Evolutionary conservation across 352 stramenopile genomes (phyloP), one percentile per base, ranked within the genome.

Genomic region (Blastocystis sp.): DNA sequence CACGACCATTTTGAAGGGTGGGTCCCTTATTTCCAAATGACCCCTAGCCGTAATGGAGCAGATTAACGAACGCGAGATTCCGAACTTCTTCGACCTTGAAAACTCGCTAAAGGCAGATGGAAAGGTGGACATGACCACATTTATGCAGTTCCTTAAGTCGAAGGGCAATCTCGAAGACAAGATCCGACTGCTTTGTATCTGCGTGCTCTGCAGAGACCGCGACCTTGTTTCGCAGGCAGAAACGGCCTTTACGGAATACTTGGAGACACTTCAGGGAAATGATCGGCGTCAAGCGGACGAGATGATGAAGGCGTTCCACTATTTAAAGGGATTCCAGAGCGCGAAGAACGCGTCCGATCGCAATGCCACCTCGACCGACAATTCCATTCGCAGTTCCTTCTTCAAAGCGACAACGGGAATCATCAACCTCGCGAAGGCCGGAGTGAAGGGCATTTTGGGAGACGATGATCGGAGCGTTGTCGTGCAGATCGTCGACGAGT

Each of bases 131-230:
- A 49, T 67, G 59, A 67, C 32, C 0, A 53, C 8, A 11, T 63
- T 63, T 87, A 89, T 93, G 0, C 59, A 92, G 65, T 79, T 89
- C 16, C 87, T 94, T 76, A 85, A 89, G 48, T 87, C 63, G 11
- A 94, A 94, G 87, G 92, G 91, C 75, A 92, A 90, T 86, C 81
- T 94, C 1, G 86, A 93, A 86, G 92, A 95, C 88, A 95, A 94
- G 87, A 86, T 94, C 8, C 89, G 92, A 57, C 88, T 95, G 56
- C 71, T 94, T 18, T 85, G 84, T 38, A 87, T 88, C 36, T 59
- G 73, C 27, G 76, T 64, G 36, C 32, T 84, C 8, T 63, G 63
- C 11, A n/a, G 48, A 38, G 54, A 81, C 24, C 1, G 21, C 11
- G 75, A 85, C 2, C 4, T 44, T 76, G 9, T 48, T 11, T 16